Percentiles rank a stretch among this genome's conserved stretches.
These are phyloP conservation scores for Phytophthora pistaciae DNA, from an alignment of 352 stramenopile genomes.

Conservation along the genomic window DNA sequence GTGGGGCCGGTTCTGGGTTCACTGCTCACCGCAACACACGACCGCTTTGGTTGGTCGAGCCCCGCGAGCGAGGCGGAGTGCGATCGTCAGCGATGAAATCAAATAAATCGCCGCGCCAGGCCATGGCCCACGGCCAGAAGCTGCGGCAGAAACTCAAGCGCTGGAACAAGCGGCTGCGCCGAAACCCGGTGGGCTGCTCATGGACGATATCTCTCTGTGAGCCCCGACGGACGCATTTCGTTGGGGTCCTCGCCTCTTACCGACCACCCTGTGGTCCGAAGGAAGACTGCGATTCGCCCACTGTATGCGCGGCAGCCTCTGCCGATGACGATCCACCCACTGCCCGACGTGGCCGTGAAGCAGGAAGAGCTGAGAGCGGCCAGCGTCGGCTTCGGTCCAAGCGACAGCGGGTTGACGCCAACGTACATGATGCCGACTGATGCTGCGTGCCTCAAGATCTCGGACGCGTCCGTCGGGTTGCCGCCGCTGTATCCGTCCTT, in stretches of 20 bases:
- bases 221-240: constrained; percentile 1
- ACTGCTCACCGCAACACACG: no score
- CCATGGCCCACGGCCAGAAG: constrained; percentile 55
- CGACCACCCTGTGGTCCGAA: background rate
- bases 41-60: no score
- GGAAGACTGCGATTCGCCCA: background rate
- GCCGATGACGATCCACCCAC: no score
- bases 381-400: background rate
- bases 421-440: background rate
- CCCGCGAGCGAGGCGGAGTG: no score
- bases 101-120: constrained; percentile 31
- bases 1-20: constrained; percentile 13
- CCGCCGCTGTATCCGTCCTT: background rate
- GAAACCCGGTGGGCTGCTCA: constrained; percentile 20
- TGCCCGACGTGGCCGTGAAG: background rate
- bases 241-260: constrained; percentile 1
- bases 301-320: background rate
- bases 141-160: constrained; percentile 51
- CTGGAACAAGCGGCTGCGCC: constrained; percentile 39
- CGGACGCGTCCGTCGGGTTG: background rate
- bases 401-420: background rate
- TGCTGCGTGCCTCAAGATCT: background rate
- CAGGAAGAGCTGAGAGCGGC: constrained; percentile 5
- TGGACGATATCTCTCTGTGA: constrained; percentile 16
- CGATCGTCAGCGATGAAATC: no score